Percentiles rank a stretch among this genome's conserved stretches.
Conservation (phyloP, 805 yeast genomes). For the Starmerella ratchasimensis region DNA sequence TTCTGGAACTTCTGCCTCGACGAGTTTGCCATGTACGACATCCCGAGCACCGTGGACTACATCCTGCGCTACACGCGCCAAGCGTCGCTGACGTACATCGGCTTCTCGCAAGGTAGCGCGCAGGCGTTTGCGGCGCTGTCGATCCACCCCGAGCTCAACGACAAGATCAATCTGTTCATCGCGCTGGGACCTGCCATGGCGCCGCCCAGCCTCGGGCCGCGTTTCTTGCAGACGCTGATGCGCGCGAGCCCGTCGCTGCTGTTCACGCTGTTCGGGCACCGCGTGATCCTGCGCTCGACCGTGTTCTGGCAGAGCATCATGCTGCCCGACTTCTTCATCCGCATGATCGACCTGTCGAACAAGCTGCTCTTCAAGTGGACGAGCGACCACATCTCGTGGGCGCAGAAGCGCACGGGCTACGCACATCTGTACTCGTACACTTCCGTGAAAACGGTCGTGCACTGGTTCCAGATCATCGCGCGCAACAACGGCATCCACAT, state of each 20-base stretch:
- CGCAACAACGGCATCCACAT: constrained; percentile 60
- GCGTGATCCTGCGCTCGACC: constrained; percentile 63
- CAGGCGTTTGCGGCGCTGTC: constrained; percentile 80
- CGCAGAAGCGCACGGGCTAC: constrained; percentile 69
- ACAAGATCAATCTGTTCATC: constrained; percentile 41
- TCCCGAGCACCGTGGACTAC: constrained; percentile 70
- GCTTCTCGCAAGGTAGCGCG: constrained; percentile 89
- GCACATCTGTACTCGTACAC: constrained; percentile 85
- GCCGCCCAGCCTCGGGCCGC: constrained; percentile 70
- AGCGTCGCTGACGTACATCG: constrained; percentile 50
- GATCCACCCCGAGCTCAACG: constrained; percentile 45
- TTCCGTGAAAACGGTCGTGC: constrained; percentile 84
- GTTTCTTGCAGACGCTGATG: constrained; percentile 59
- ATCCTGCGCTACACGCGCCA: constrained; percentile 41
- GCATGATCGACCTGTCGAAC: constrained; percentile 59
- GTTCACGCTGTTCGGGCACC: constrained; percentile 57
- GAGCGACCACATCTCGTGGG: constrained; percentile 49
- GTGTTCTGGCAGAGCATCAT: constrained; percentile 64
- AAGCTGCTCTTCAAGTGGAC: constrained; percentile 67
- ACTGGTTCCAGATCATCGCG: constrained; percentile 85
- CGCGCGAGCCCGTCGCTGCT: constrained; percentile 64
- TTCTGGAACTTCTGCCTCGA: constrained; percentile 90
- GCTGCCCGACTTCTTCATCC: constrained; percentile 62
- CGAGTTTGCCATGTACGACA: constrained; percentile 82
- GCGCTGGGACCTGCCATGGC: constrained; percentile 93